Percentiles rank a stretch among this genome's conserved stretches.
These are phyloP conservation scores for Wickerhamomyces bisporus DNA, from an alignment of 805 yeast genomes.

Conservation along the genomic window DNA sequence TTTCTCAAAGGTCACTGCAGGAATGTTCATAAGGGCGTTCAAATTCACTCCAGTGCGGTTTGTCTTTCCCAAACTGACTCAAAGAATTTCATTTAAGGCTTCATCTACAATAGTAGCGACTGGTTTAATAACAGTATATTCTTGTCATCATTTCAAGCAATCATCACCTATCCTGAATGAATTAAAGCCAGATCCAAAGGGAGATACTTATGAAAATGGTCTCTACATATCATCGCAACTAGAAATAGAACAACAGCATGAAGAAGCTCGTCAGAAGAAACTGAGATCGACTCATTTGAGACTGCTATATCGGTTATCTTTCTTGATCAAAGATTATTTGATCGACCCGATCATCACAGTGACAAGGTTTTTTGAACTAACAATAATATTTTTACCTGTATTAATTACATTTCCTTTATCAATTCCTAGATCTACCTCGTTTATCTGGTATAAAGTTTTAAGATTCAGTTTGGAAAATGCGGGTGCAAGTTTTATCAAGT, in stretches of 20 bases:
- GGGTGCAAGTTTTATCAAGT: conserved; percentile 86
- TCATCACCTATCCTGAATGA: neutral
- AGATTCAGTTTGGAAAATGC: conserved; percentile 71
- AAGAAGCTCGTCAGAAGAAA: conserved; percentile 27
- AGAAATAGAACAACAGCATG: conserved; percentile 40
- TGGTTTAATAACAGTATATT: neutral
- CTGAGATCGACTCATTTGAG: conserved; percentile 20
- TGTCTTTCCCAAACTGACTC: neutral
- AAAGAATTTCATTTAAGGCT: neutral
- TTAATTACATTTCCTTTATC: conserved; percentile 57
- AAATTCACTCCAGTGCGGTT: neutral
- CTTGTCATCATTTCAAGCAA: neutral
- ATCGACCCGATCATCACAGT: conserved; percentile 68
- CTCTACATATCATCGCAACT: conserved; percentile 54
- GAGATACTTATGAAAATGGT: conserved; percentile 69
- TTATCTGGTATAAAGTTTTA: conserved; percentile 65
- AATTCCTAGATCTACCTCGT: conserved; percentile 15
- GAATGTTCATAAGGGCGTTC: neutral
- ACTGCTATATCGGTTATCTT: conserved; percentile 36
- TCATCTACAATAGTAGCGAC: neutral
- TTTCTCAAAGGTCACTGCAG: neutral
- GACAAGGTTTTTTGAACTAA: conserved; percentile 63
- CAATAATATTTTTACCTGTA: conserved; percentile 66
- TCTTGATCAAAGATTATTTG: conserved; percentile 45
- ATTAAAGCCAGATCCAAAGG: conserved; percentile 35